Evolutionary conservation across 441 rosid genomes (phyloP).

Genomic region (Metrosideros polymorpha): DNA sequence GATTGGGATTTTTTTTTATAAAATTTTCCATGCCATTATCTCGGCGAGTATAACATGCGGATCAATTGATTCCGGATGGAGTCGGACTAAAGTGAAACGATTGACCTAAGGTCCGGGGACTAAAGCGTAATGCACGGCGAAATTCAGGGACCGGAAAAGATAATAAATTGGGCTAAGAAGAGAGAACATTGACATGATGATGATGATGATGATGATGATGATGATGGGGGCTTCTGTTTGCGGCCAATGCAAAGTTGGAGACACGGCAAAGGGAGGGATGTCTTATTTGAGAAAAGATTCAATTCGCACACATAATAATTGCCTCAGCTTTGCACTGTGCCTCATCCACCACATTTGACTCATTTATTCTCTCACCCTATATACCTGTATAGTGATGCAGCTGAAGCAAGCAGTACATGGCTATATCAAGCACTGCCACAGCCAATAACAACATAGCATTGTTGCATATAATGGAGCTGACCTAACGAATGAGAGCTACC

Average conservation of each 20-base stretch:
- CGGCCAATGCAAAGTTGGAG: neutral
- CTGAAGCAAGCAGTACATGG: neutral
- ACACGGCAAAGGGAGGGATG: neutral
- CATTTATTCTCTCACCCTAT: neutral
- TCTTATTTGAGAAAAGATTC: neutral
- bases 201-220: neutral
- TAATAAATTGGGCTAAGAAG: neutral
- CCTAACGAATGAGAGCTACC: neutral
- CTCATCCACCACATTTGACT: neutral
- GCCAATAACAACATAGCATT: neutral
- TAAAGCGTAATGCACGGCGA: neutral
- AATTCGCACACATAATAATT: neutral
- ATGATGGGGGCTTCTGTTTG: neutral
- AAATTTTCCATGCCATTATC: neutral
- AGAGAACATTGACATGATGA: neutral
- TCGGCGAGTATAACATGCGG: neutral
- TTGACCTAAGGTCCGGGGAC: neutral
- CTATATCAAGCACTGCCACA: neutral
- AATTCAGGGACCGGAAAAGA: neutral
- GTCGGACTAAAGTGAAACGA: neutral
- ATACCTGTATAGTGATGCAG: neutral
- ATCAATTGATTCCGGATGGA: neutral
- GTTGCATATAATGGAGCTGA: neutral
- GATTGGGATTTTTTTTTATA: neutral
- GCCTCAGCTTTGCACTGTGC: neutral